Conservation (phyloP, 202 grass and related monocot genomes). For the Panicum virgatum region DNA sequence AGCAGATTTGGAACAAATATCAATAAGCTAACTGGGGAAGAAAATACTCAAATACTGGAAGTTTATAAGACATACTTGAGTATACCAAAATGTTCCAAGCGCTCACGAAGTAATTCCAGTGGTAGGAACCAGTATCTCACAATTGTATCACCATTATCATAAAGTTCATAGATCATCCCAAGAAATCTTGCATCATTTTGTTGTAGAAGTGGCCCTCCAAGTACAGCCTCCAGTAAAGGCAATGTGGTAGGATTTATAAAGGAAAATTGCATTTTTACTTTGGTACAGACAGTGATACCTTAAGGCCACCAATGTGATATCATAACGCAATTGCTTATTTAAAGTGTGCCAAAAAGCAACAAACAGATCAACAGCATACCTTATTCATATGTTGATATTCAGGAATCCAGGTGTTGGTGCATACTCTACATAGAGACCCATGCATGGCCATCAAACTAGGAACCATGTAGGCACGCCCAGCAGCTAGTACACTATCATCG, state of each 20-base stretch:
- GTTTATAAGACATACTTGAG: background rate
- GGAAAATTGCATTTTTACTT: background rate
- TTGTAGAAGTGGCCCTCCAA: slow-evolving; percentile 33
- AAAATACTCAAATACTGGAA: background rate
- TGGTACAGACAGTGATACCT: background rate
- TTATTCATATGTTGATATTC: background rate
- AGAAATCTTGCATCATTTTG: slow-evolving; percentile 12
- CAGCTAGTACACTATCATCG: background rate
- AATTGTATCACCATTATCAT: background rate
- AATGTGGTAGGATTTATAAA: background rate
- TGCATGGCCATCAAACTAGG: background rate
- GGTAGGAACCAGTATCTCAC: background rate
- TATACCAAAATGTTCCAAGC: background rate
- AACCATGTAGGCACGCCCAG: background rate
- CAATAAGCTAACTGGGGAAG: background rate
- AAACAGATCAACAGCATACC: slow-evolving; percentile 1
- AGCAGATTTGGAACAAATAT: background rate
- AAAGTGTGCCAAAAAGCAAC: background rate
- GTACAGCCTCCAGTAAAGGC: slow-evolving; percentile 11
- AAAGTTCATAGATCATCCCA: slow-evolving; percentile 23
- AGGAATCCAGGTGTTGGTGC: background rate
- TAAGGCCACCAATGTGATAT: background rate
- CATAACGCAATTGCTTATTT: background rate
- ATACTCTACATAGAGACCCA: background rate
- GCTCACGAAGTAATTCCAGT: background rate